phyloP scores from a whole-genome alignment of 163 green algal genomes.

The Smithsoniella earleae region DNA sequence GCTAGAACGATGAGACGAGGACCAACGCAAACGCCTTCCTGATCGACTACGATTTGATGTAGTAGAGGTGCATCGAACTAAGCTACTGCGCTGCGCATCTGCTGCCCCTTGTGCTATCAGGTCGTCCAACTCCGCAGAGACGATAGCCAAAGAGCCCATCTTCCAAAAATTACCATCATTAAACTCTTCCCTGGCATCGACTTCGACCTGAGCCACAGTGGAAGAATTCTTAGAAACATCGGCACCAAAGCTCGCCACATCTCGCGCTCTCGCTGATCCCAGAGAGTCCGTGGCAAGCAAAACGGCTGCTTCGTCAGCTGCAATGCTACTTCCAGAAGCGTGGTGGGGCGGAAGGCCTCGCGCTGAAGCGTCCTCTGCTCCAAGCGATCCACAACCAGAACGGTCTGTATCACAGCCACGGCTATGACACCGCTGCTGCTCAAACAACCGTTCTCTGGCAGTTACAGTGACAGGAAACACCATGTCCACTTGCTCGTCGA shows the following conservation, averaged over 20 bases:
- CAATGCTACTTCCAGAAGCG: neutral
- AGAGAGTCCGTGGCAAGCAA: no score
- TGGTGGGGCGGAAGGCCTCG: neutral
- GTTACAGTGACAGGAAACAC: slow-evolving; percentile 30
- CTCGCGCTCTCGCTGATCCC: no score
- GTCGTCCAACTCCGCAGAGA: slow-evolving; percentile 1
- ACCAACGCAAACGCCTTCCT: no score
- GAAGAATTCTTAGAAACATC: no score
- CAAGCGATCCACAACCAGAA: neutral
- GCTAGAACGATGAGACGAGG: no score
- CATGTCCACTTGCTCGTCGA: slow-evolving; percentile 34
- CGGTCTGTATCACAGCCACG: neutral
- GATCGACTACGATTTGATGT: no score
- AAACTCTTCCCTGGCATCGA: slow-evolving; percentile 12
- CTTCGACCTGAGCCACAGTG: neutral
- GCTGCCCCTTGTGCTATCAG: no score
- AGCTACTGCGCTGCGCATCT: no score
- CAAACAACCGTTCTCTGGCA: slow-evolving; percentile 4
- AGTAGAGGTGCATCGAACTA: no score
- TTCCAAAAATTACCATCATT: slow-evolving; percentile 10
- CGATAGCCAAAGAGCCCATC: neutral
- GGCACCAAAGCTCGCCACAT: neutral
- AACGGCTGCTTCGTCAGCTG: neutral
- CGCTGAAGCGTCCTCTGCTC: neutral
- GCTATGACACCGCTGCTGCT: neutral